Evolutionary conservation across 805 yeast species (phyloP).

Genomic region (Kazachstania martiniae): DNA sequence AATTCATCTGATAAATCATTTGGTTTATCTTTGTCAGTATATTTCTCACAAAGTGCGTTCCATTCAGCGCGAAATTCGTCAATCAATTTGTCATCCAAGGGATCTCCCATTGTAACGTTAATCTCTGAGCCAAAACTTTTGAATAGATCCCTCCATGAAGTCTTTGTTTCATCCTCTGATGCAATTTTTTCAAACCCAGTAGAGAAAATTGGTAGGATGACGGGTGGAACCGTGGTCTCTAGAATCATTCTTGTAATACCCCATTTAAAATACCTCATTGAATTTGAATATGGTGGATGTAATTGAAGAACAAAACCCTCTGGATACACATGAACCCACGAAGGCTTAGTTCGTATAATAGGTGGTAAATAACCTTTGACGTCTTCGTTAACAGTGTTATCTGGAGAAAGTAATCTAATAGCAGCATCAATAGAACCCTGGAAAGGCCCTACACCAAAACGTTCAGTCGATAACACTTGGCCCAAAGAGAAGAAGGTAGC

Average conservation of each 20-base stretch:
- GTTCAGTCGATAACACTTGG: constrained; percentile 71
- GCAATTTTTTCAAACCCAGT: constrained; percentile 80
- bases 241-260: constrained; percentile 78
- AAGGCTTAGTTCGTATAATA: constrained; percentile 49
- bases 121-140: constrained; percentile 57
- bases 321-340: constrained; percentile 93
- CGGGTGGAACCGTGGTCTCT: constrained; percentile 76
- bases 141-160: constrained; percentile 47
- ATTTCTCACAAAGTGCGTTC: constrained; percentile 48
- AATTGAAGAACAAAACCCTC: constrained; percentile 89
- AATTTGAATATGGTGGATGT: constrained; percentile 64
- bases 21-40: constrained; percentile 37
- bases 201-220: constrained; percentile 76
- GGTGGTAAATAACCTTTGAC: constrained; percentile 37
- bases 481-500: constrained; percentile 73
- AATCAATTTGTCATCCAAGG: constrained; percentile 50
- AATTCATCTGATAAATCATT: constrained; percentile 51
- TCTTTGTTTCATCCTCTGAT: constrained; percentile 53
- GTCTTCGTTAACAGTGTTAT: constrained; percentile 35
- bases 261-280: constrained; percentile 95
- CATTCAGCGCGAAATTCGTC: constrained; percentile 57
- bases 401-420: constrained; percentile 61
- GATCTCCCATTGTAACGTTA: constrained; percentile 60
- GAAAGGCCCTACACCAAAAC: constrained; percentile 90
- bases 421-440: constrained; percentile 87